Conservation (phyloP, 805 yeast genomes). For the Starmerella etchellsii region DNA sequence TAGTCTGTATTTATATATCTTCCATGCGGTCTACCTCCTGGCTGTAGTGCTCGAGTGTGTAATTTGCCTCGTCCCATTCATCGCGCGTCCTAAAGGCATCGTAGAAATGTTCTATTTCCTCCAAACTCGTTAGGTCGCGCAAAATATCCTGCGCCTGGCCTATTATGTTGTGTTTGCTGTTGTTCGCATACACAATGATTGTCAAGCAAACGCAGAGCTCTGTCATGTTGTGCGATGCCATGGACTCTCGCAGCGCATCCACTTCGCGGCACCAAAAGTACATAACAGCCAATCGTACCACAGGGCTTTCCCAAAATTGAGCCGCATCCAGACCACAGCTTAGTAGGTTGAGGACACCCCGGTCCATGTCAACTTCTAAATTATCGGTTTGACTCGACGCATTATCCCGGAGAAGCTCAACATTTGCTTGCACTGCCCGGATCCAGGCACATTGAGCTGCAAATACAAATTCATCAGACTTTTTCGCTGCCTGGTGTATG, state of each 20-base stretch:
- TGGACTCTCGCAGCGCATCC: constrained; percentile 3
- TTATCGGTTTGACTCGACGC: not conserved
- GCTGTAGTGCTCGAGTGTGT: not conserved
- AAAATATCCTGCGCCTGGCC: constrained; percentile 11
- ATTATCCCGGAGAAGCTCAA: not conserved
- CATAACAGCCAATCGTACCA: constrained; percentile 2
- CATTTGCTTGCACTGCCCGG: constrained; percentile 1
- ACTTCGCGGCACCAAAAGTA: constrained; percentile 14
- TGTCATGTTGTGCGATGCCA: constrained; percentile 4
- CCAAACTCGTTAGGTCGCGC: constrained; percentile 7
- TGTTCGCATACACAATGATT: constrained; percentile 4
- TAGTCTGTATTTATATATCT: not conserved
- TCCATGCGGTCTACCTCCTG: no score
- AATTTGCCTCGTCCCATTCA: not conserved
- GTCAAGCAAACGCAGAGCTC: constrained; percentile 15
- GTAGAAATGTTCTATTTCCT: constrained; percentile 7
- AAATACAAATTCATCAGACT: not conserved
- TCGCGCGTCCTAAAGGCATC: constrained; percentile 10
- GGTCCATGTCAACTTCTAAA: not conserved
- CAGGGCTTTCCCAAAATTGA: not conserved
- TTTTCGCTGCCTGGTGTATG: not conserved
- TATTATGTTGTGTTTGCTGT: not conserved
- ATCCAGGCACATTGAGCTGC: constrained; percentile 3
- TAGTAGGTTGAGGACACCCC: constrained; percentile 5
- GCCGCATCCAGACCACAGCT: not conserved